Base-by-base conservation (phyloP, 2,329 filamentous ascomycete species). In the Pleochaeta shiraiana region DNA sequence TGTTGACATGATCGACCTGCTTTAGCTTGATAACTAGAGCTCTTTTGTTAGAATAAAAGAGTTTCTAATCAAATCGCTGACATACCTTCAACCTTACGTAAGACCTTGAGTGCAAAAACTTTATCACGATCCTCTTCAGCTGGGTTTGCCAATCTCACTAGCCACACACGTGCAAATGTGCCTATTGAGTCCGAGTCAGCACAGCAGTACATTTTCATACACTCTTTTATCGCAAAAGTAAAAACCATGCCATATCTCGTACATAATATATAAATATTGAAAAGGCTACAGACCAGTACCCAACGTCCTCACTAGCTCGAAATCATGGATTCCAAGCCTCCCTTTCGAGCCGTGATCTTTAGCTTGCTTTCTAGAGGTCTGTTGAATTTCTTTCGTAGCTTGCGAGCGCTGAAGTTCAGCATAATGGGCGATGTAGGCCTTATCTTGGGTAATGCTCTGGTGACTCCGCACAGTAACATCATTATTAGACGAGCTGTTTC, bases 1-100 rank as follows among this genome's bases (percentile, higher is more conserved):
- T 88, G 67, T 87, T 85, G 64, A 92, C 88, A 74, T 93, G 88
- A 75, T 92, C 88, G 69, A 92, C 85, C 72, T 93, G 88, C 78
- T 92, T 92, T 65, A 92, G 80, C 68, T 85, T 85, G 73, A 93
- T 86, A 55, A 93, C 85, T 82, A 71, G 60, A 61, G 53, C 19
- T 26, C 24, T 21, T 16, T 61, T 66, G 63, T 63, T 39, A 68
- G 65, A 31, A 65, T 47, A 33, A 21, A 7, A 19, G 19, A 16
- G 43, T 33, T 63, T 28, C 4, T 26, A 14, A 12, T 28, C 21
- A 39, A n/a, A 16, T 26, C 45, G 7, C 43, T 21, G 6, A 65
- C 72, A 30, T 62, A 74, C 74, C 76, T 70, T 85, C 80, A 64
- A 82, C 79, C 72, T 86, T 86, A 67, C 87, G 83, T 68, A 92